phyloP scores from a whole-genome alignment of 495 filamentous ascomycete species.

The Trichoderma orchidacearum region DNA sequence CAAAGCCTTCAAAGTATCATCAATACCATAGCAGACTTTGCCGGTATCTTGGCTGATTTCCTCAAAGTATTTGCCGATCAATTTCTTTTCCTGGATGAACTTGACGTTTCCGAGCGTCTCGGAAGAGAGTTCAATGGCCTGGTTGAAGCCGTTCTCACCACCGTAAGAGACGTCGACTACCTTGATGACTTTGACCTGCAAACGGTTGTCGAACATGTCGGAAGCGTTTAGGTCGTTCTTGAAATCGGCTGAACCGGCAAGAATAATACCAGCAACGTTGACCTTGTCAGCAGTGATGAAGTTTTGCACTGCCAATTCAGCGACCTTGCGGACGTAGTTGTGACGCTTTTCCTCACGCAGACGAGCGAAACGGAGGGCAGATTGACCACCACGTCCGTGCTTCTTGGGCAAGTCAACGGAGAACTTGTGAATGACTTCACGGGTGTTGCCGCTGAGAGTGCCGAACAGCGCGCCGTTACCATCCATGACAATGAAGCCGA shows the following conservation, averaged over 20 bases:
- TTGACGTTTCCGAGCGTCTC: conserved; percentile 99
- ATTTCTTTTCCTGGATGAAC: conserved; percentile 99
- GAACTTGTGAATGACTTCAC: conserved; percentile 96
- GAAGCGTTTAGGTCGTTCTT: conserved; percentile 98
- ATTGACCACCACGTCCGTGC: conserved; percentile 98
- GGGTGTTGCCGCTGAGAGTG: conserved; percentile 89
- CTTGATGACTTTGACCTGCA: conserved; percentile 94
- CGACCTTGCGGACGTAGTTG: conserved; percentile 98
- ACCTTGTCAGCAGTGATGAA: conserved; percentile 97
- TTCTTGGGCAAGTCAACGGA: conserved; percentile 97
- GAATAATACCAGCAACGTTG: conserved; percentile 86
- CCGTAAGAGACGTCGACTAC: conserved; percentile 97
- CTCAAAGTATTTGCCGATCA: conserved; percentile 96
- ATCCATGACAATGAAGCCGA: conserved; percentile 99
- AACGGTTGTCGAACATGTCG: conserved; percentile 87
- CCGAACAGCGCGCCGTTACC: conserved; percentile 96
- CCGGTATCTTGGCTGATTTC: conserved; percentile 96
- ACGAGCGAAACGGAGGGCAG: conserved; percentile 96
- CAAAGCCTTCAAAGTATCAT: conserved; percentile 94
- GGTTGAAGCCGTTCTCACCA: conserved; percentile 98
- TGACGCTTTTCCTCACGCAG: conserved; percentile 98
- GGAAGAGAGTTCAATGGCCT: conserved; percentile 86
- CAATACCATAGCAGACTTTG: conserved; percentile 92
- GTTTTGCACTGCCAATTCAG: conserved; percentile 93
- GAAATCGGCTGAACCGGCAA: conserved; percentile 97